A percentile compares a stretch with the other conserved stretches of the same genome.
Conservation (phyloP, 2,329 filamentous ascomycete genomes). For the Elsinoe fawcettii region DNA sequence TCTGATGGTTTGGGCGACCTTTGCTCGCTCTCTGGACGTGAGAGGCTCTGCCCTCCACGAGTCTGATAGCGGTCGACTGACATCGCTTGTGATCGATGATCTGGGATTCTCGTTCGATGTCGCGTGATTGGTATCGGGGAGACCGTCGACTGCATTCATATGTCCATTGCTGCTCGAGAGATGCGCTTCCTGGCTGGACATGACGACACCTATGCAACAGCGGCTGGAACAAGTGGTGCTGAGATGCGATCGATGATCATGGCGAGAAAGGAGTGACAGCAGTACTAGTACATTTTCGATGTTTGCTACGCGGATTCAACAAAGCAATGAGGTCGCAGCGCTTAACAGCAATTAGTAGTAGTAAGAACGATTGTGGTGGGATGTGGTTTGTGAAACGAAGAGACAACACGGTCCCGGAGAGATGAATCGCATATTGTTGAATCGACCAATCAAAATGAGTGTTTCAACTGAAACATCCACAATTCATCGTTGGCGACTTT, state of each 20-base stretch:
- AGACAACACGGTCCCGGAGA: background rate
- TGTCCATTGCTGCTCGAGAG: too few species aligned
- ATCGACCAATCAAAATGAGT: background rate
- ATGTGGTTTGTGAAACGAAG: background rate
- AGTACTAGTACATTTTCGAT: too few species aligned
- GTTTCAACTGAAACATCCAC: background rate
- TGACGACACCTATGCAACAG: too few species aligned
- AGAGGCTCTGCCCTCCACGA: slow-evolving; percentile 22
- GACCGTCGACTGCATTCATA: background rate
- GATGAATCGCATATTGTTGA: background rate
- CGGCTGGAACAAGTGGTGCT: too few species aligned
- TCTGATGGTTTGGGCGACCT: slow-evolving; percentile 31
- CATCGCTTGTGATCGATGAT: background rate
- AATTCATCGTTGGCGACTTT: background rate
- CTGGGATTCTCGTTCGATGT: background rate
- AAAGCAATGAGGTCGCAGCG: too few species aligned
- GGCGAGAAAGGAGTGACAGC: too few species aligned
- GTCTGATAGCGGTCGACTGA: slow-evolving; percentile 19
- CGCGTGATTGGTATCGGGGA: background rate
- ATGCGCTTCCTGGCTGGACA: too few species aligned
- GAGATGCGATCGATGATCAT: too few species aligned
- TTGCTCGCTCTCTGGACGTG: slow-evolving; percentile 20
- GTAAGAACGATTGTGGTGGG: background rate
- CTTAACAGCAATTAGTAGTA: background rate
- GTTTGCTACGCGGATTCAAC: too few species aligned